Base-by-base conservation (phyloP, 2,329 filamentous ascomycete species). In the Ascochyta pisi region DNA sequence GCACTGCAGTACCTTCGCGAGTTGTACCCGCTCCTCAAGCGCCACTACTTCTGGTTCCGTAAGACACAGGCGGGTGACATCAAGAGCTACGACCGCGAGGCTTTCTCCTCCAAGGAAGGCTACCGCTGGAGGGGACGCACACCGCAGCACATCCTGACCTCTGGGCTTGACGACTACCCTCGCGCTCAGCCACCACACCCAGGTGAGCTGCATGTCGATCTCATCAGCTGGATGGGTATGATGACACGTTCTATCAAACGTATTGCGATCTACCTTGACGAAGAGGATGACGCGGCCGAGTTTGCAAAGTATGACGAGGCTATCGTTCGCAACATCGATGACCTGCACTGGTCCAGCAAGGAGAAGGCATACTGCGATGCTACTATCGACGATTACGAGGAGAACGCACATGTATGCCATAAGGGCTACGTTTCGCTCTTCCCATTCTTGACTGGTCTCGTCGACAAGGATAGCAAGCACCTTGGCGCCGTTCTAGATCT, bases 141-240 rank as follows among this genome's bases (percentile, higher is more conserved):
- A 7, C 86, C 90, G 31, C 85, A 87, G 43, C 95, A 98, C 74
- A 89, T 96, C 59, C 83, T 99, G 44, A 96, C 95, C 5, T 96
- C 92, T 48, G 95, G 95, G 3, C 85, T 99, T 2, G 95, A 99
- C 69, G 95, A 99, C 78, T 99, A 98, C 73, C 95, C 95, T 45
- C 91, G 95, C 44, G 84, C 95, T 8, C 91, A 96, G 76, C 93
- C 95, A 13, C 95, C 95, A 24, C 93, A 97, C 74, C 94, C 95
- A 0, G 94, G 92, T 68, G 95, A 99, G 84, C 84, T 99, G 45
- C 94, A 99, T 74, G 88, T 96, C 27, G 95, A 99, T 76, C 83
- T 98, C 50, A 90, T 99, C 75, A 91, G 91, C 48, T 99, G 95
- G 95, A 90, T 99, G 78, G 95, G 94, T n/a, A 86, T 97, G 80